Base-by-base conservation (phyloP, 306 rosid genomes). In the Malus asiatica region DNA sequence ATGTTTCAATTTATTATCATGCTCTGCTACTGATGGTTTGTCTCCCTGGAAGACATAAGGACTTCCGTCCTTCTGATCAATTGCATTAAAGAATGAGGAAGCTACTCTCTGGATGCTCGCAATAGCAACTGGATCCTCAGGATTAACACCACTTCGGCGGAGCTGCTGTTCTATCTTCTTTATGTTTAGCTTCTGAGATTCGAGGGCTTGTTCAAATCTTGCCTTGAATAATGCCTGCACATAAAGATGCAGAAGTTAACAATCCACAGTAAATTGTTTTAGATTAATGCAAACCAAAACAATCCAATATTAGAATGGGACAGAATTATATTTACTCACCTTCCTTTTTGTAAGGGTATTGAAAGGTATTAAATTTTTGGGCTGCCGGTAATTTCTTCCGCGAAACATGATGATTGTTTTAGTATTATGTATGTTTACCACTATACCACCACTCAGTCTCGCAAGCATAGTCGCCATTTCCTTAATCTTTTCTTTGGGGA, bases 381-480 rank as follows among this genome's bases (percentile, higher is more conserved):
- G 98, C 74, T 95, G 99, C 62, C 99, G 96, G 76, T 95, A 95
- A 77, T 95, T 95, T 82, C 99, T 88, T 66, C 97, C 99, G 66
- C 96, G 97, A 75, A 91, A 95, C 99, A 95, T 95, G 71, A 95
- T 95, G 85, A 95, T 88, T 77, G 99, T 95, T 85, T 95, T 95
- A 79, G 88, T 91, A 48, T 92, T 86, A 75, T 95, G 99, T 74
- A 89, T 70, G 70, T 95, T 95, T 70, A 92, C 76, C 73, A 92
- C 97, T 46, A 95, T 87, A 62, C 99, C 99, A 66, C 99, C 99
- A 83, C 99, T 92, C 65, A 95, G 84, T 80, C 97, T 93, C 30
- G 97, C 99, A 86, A 95, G 80, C 97, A 95, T 92, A 77, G 89
- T 65, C 6, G 99, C 96, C 99, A 95, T 92, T 84, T 95, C 99